Conservation (phyloP, 805 yeast genomes). For the Metschnikowia chrysomelidarum region DNA sequence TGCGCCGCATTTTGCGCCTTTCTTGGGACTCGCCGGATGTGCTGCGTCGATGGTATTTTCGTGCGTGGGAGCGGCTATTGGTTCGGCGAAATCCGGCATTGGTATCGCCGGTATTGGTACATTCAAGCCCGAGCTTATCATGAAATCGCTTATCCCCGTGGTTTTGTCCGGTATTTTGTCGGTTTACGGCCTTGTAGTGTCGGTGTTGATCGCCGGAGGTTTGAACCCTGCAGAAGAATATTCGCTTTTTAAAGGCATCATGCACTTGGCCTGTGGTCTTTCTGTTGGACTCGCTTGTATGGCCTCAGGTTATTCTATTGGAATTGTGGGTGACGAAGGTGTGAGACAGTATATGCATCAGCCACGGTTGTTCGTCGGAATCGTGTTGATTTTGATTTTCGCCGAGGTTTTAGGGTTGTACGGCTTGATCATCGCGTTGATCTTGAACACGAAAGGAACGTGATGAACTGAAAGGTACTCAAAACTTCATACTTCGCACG, state of each 20-base stretch:
- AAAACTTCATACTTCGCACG: neutral
- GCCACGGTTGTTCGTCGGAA: conserved; percentile 85
- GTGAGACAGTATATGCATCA: conserved; percentile 86
- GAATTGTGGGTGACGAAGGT: conserved; percentile 92
- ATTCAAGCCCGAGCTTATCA: conserved; percentile 93
- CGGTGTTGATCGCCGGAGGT: conserved; percentile 92
- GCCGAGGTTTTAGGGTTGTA: conserved; percentile 89
- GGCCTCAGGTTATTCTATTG: conserved; percentile 96
- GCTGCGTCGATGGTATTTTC: conserved; percentile 88
- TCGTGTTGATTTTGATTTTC: conserved; percentile 83
- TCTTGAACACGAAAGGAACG: conserved; percentile 80
- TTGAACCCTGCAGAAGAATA: conserved; percentile 75
- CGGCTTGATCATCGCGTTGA: conserved; percentile 94
- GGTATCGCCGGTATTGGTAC: conserved; percentile 99
- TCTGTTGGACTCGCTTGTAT: conserved; percentile 96
- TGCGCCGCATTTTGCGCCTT: conserved; percentile 92
- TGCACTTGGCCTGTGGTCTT: conserved; percentile 95
- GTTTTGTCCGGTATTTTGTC: conserved; percentile 98
- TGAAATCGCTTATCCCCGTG: conserved; percentile 95
- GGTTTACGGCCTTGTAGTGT: conserved; percentile 94
- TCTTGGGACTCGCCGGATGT: conserved; percentile 97
- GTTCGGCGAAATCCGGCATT: conserved; percentile 96
- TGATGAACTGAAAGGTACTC: conserved; percentile 1
- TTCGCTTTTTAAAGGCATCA: conserved; percentile 91
- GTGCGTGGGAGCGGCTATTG: conserved; percentile 98